These are phyloP conservation scores for Coccomyxa sp. DNA, from an alignment of 139 green algal species.

Conservation along the genomic window DNA sequence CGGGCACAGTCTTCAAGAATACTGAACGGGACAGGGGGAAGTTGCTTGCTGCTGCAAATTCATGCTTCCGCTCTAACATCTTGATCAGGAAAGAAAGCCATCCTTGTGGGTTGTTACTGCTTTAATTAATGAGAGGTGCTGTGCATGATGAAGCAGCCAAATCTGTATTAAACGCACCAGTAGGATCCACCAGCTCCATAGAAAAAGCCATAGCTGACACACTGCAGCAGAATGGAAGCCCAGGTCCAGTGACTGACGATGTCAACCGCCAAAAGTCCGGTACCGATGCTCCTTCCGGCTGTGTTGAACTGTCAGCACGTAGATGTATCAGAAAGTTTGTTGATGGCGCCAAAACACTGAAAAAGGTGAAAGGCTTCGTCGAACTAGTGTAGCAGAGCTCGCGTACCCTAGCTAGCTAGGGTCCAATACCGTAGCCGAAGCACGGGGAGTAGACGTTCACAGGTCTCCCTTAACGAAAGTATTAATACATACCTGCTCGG, in stretches of 20 bases:
- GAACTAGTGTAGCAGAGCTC: no score
- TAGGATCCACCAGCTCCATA: not conserved
- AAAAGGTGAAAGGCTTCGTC: no score
- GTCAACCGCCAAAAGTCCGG: constrained; percentile 48
- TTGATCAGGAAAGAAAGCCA: not conserved
- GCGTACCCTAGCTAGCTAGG: no score
- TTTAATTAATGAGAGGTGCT: not conserved
- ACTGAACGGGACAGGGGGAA: not conserved
- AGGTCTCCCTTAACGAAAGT: no score
- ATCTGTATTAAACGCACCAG: not conserved
- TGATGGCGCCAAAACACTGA: no score
- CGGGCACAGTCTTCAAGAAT: not conserved
- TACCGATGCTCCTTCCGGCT: constrained; percentile 55
- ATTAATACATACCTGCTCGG: not conserved
- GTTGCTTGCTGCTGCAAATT: not conserved
- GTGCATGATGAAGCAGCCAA: not conserved
- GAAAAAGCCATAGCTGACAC: not conserved
- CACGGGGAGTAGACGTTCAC: no score
- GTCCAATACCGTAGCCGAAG: no score
- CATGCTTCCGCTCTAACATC: not conserved
- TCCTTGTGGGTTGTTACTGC: not conserved
- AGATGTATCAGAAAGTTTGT: no score
- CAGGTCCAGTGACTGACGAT: constrained; percentile 4
- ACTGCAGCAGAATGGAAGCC: not conserved
- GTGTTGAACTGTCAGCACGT: constrained; percentile 43